phyloP scores from a whole-genome alignment of 331 rosid species.

The Rhamnella rubrinervis region DNA sequence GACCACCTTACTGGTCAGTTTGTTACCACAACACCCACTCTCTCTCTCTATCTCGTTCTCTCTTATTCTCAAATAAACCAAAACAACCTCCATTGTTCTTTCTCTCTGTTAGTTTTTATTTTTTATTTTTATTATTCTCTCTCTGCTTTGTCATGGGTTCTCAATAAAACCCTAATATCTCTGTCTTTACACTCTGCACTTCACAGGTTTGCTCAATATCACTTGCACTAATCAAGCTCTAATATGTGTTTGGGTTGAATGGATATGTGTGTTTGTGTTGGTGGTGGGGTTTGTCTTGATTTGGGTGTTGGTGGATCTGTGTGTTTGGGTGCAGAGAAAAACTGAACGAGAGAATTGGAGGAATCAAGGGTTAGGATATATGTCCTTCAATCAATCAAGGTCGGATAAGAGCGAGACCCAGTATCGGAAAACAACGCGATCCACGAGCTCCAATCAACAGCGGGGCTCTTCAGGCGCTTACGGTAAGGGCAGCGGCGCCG shows the following conservation, averaged over 20 bases:
- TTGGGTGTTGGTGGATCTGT: constrained; percentile 22
- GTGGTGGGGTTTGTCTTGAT: constrained; percentile 9
- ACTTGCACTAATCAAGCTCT: constrained; percentile 9
- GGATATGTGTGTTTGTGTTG: neutral
- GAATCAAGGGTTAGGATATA: constrained; percentile 60
- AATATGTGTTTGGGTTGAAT: neutral
- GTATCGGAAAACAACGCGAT: constrained; percentile 65
- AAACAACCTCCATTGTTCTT: constrained; percentile 3
- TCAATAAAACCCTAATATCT: constrained; percentile 60
- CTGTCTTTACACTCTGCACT: constrained; percentile 27
- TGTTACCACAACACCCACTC: constrained; percentile 30
- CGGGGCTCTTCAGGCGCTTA: constrained; percentile 53
- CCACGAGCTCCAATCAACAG: constrained; percentile 67
- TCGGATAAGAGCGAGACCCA: constrained; percentile 72
- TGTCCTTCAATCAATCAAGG: constrained; percentile 95
- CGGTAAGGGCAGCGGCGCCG: constrained; percentile 73
- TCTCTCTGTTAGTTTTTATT: neutral
- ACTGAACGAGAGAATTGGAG: constrained; percentile 26
- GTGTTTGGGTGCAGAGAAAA: constrained; percentile 44
- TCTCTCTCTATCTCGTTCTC: neutral
- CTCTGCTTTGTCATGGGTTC: constrained; percentile 40
- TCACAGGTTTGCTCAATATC: constrained; percentile 35
- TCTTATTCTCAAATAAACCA: constrained; percentile 23
- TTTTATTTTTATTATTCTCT: constrained; percentile 1
- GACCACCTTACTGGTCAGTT: constrained; percentile 49